Evolutionary conservation across 495 filamentous ascomycete species (phyloP).

Genomic region (Tuber umbilicatum): DNA sequence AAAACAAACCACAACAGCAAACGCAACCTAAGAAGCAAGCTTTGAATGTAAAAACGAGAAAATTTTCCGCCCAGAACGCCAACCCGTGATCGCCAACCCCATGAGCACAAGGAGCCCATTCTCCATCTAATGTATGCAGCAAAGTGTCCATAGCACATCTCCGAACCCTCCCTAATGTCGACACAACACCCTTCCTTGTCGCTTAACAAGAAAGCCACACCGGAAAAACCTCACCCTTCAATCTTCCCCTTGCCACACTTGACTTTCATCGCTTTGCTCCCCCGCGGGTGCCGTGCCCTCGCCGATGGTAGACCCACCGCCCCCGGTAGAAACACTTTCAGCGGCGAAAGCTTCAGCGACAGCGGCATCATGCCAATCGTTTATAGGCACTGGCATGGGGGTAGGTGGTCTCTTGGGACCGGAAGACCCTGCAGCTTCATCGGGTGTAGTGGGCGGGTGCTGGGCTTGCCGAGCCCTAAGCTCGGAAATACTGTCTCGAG

Average conservation of each 20-base stretch:
- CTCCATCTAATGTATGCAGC: neutral
- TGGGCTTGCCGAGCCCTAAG: neutral
- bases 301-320: neutral
- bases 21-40: neutral
- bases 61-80: neutral
- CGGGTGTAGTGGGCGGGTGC: neutral
- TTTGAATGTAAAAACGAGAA: neutral
- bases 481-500: neutral
- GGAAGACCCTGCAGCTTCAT: neutral
- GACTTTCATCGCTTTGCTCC: neutral
- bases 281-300: neutral
- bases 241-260: neutral
- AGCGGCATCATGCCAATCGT: neutral
- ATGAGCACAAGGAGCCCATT: neutral
- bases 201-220: neutral
- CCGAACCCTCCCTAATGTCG: neutral
- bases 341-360: neutral
- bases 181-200: neutral
- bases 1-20: neutral
- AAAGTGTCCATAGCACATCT: neutral
- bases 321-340: neutral
- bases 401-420: neutral
- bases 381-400: neutral
- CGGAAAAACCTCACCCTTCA: neutral
- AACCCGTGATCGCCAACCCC: neutral